Evolutionary conservation across 1,139 yeast genomes (phyloP), one percentile per base, ranked within the genome.

Genomic region (Candida freyschussii): DNA sequence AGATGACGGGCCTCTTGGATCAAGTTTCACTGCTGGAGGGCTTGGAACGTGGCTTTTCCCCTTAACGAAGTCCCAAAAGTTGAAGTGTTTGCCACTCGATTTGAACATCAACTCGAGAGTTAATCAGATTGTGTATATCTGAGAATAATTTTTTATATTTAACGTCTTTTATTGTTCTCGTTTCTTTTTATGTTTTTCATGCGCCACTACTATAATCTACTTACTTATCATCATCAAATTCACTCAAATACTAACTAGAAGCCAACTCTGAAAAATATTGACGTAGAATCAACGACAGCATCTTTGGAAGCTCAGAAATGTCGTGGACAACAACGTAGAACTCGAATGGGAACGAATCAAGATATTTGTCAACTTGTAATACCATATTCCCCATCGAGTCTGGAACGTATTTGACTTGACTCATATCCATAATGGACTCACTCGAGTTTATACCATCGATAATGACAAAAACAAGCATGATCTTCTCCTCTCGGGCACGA

Each of bases 321-420:
- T 91, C 79, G 50, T 85, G 78, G 23, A 93, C 96, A 48, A 93
- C 91, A 40, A 91, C 96, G 52, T 89, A 93, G 57, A 83, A 91
- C 54, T 93, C 97, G 60, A 93, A 93, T 48, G 98, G 97, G 76
- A 93, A 93, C 17, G 84, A 75, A 48, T 91, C 96, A 60, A 93
- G 69, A 51, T 93, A 93, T 50, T 80, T 82, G 40, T 77, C 81
- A 41, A 93, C 93, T 55, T 81, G 73, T 44, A 93, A 65, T 27
- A 72, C 72, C 75, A 77, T 70, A 36, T 73, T 73, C 4, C 96
- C 96, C 32, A 68, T 66, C n/a, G 61, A 67, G 44, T 78, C 81
- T 22, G 84, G 77, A 13, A 72, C 67, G 52, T 89, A 93, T 39
- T 71, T 75, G 21, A 89, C 98, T 62, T 91, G 96, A 39, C 80